Percentiles rank a stretch among this genome's conserved stretches.
phyloP scores from a whole-genome alignment of 2,329 filamentous ascomycete species.

The Trichoderma cornu-damae region DNA sequence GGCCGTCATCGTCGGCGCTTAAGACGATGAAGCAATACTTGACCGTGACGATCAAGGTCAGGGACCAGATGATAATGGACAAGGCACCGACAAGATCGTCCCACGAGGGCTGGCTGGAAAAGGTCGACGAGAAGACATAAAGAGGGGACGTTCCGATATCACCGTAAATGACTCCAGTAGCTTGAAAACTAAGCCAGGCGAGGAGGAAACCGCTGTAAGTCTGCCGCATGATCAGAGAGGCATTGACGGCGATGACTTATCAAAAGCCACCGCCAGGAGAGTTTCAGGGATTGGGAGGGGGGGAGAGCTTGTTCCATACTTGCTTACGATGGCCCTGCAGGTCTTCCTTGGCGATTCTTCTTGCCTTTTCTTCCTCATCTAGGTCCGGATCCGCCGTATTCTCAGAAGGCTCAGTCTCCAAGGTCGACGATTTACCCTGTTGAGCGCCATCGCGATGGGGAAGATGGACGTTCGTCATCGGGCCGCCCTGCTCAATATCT shows the following conservation, averaged over 20 bases:
- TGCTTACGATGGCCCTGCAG: neutral
- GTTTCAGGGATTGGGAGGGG: neutral
- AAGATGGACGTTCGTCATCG: neutral
- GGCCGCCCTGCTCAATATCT: neutral
- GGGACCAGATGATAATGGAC: slow-evolving; percentile 64
- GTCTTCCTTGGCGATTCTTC: neutral
- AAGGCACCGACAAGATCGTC: slow-evolving; percentile 59
- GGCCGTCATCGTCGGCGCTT: slow-evolving; percentile 63
- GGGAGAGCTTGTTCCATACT: neutral
- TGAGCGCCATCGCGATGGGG: neutral
- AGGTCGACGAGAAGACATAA: slow-evolving; percentile 67
- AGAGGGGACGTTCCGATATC: slow-evolving; percentile 64
- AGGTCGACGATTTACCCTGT: neutral
- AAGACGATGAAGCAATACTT: slow-evolving; percentile 66
- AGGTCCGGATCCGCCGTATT: neutral
- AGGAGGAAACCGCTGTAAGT: slow-evolving; percentile 28
- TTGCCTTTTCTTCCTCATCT: neutral
- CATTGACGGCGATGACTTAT: neutral
- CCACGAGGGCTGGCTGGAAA: slow-evolving; percentile 49
- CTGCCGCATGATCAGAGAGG: slow-evolving; percentile 19
- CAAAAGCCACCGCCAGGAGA: neutral
- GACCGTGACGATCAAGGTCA: slow-evolving; percentile 63
- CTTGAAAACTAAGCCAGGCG: slow-evolving; percentile 56
- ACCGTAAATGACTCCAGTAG: slow-evolving; percentile 62
- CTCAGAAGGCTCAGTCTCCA: neutral